These are phyloP conservation scores for Komagataella ulmi DNA, from an alignment of 805 yeast species.

Conservation along the genomic window DNA sequence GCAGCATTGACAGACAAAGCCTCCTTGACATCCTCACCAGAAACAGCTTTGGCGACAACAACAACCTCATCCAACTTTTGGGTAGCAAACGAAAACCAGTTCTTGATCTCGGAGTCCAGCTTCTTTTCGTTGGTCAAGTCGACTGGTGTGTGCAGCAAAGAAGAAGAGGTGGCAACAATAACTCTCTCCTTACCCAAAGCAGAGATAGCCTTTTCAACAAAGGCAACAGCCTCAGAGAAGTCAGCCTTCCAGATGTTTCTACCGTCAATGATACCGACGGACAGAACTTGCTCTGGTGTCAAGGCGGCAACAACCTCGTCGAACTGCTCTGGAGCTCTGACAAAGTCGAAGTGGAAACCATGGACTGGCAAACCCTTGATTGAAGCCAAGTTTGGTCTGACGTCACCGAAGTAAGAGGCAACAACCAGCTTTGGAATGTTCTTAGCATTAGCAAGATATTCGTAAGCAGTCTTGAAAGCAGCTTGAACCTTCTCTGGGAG, in stretches of 20 bases:
- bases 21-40: slow-evolving; percentile 69
- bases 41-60: slow-evolving; percentile 72
- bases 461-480: slow-evolving; percentile 84
- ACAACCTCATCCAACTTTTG: slow-evolving; percentile 93
- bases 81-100: slow-evolving; percentile 97
- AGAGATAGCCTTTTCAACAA: slow-evolving; percentile 71
- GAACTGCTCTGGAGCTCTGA: slow-evolving; percentile 92
- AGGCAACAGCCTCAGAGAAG: slow-evolving; percentile 72
- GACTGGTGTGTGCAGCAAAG: slow-evolving; percentile 96
- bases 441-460: slow-evolving; percentile 50
- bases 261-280: slow-evolving; percentile 97
- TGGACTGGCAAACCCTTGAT: slow-evolving; percentile 84
- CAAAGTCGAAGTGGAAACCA: slow-evolving; percentile 94
- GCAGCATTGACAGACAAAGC: slow-evolving; percentile 77
- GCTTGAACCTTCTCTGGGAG: slow-evolving; percentile 72
- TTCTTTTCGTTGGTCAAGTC: slow-evolving; percentile 88
- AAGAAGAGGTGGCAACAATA: slow-evolving; percentile 88
- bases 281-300: slow-evolving; percentile 60
- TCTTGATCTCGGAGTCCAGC: slow-evolving; percentile 82
- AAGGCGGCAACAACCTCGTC: slow-evolving; percentile 65
- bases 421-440: slow-evolving; percentile 69
- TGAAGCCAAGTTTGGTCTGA: slow-evolving; percentile 88
- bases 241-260: slow-evolving; percentile 99
- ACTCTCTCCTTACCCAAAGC: slow-evolving; percentile 82
- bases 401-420: slow-evolving; percentile 96